Evolutionary conservation across 2,329 filamentous ascomycete species (phyloP).

Genomic region (Emydomyces testavorans): DNA sequence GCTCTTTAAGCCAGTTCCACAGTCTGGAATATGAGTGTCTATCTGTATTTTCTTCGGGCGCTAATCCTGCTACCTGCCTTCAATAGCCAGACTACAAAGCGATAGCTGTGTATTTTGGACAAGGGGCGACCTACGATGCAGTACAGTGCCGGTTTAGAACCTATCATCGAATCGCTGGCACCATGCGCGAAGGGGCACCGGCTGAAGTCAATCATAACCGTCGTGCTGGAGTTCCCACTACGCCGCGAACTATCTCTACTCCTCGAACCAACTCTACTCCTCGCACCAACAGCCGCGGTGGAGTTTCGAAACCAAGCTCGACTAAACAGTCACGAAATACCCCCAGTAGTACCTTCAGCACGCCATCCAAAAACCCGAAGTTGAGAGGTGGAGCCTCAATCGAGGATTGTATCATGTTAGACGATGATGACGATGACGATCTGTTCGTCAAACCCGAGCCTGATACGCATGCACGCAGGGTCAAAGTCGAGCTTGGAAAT

Average conservation of each 20-base stretch:
- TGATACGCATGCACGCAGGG: not conserved
- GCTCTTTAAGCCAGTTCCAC: not conserved
- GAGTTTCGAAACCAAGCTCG: not conserved
- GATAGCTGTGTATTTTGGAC: constrained; percentile 37
- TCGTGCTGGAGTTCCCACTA: not conserved
- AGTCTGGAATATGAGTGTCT: not conserved
- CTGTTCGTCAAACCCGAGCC: constrained; percentile 2
- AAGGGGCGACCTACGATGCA: constrained; percentile 38
- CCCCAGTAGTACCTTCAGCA: not conserved
- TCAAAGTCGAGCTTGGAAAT: not conserved
- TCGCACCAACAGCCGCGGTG: not conserved
- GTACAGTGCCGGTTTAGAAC: constrained; percentile 39
- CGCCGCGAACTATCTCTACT: not conserved
- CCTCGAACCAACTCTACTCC: not conserved
- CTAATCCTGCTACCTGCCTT: no score
- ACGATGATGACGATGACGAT: constrained; percentile 12
- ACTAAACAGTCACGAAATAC: not conserved
- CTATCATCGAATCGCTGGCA: constrained; percentile 33
- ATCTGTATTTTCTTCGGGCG: no score
- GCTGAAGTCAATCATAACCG: constrained; percentile 13
- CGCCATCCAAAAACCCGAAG: constrained; percentile 6
- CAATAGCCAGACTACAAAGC: constrained; percentile 38
- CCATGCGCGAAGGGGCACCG: constrained; percentile 22
- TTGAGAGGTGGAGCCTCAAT: not conserved
- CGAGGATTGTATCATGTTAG: constrained; percentile 9